Base-by-base conservation (phyloP, 805 yeast species). In the Trichomonascus vanleenenianus region DNA sequence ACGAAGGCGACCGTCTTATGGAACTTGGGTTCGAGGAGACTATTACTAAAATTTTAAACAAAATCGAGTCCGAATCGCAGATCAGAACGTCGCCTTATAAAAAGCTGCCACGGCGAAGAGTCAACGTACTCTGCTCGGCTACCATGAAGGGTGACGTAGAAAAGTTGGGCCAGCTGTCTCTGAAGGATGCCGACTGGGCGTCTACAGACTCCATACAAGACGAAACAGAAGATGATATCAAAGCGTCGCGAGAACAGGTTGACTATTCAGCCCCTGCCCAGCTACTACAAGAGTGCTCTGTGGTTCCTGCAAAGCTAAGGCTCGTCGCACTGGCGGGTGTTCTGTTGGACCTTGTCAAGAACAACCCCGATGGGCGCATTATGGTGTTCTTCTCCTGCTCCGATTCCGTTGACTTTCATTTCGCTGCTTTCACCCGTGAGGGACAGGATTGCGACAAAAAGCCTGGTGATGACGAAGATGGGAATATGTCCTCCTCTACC, bases 1-100 rank as follows among this genome's bases (percentile, higher is more conserved):
- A 93, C 67, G 99, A 93, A 72, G 98, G 97, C 63, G 99, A 93
- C 67, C 77, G 89, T 53, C 74, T 93, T 56, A 86, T 91, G 78
- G 99, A 93, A 57, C 71, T 94, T 48, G 99, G 99, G 0, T 93
- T 93, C 61, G 96, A 93, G 64, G 97, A 93, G 61, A 85, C 96
- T 0, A 79, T 93, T 48, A 73, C 85, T 12, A 78, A 82, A 51
- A 87, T 91, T 52, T 70, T 94, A 43, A 68, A 70, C 22, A 72
- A 74, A 45, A 73, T 89, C 39, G 73, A 79, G 19, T 65, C 66
- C 22, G 53, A 58, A 27, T 71, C 75, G 14, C 64, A 64, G 38
- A 65, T 82, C 11, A 57, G 56, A 15, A 53, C 64, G 5, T 62
- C 66, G 7, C 57, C 58, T 45, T 81, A 72, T 62, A 79, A 76